Base-by-base conservation (phyloP, 768 basidiomycete genomes). In the Cyclocybe aegerita region DNA sequence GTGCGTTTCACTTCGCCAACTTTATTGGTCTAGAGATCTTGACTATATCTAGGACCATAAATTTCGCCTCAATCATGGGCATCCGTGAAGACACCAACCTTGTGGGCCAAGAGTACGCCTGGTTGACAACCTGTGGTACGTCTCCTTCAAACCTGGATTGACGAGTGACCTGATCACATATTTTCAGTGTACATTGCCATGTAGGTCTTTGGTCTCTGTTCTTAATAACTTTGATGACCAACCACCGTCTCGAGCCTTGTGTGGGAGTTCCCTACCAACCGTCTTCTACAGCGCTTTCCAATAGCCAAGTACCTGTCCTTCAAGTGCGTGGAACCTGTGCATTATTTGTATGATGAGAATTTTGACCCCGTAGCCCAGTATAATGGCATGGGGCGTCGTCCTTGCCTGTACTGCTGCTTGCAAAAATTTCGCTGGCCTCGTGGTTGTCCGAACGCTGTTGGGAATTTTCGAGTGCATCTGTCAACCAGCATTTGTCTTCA, bases 181-280 rank as follows among this genome's bases (percentile, higher is more conserved):
- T 39, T 32, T 49, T 16, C 40, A 73, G 73, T 73, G 5, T 73
- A 75, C 52, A 73, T 73, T 53, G 71, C 71, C 2, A 72, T 75
- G 71, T 69, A 52, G 30, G 17, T 50, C 59, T 57, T 23, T 23
- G 23, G 39, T 42, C 30, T 43, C 29, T 5, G 11, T 10, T 47
- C 14, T 42, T 49, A 34, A 46, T 16, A 4, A 3, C 39, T 16
- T 9, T 37, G 46, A 16, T 30, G 15, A 44, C 17, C 17, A 16
- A 45, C 39, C 50, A 16, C 38, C 40, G 15, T 7, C 35, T 37
- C 11, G 50, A 73, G 70, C 37, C 60, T 75, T 10, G 39, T 66
- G 11, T 75, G 73, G 74, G 74, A 79, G 60, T 73, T 77, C 36
- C 79, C 78, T 0, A 72, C 76, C 4, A 80, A 78, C 54, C 64